Base-by-base conservation (phyloP, 768 basidiomycete genomes). In the Boletus tylopilopsis region DNA sequence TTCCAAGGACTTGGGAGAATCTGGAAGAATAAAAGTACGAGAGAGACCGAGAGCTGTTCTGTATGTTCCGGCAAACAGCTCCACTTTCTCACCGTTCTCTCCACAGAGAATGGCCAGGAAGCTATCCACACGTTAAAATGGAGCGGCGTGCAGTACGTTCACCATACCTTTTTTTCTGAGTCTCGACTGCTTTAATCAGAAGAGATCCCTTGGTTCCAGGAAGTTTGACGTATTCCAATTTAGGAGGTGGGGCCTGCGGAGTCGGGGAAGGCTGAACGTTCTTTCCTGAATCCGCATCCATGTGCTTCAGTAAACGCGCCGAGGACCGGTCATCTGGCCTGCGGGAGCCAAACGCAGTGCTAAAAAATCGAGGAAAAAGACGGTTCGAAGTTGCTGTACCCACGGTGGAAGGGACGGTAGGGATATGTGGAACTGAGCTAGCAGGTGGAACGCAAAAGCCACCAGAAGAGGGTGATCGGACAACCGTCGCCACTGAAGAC, bases 21-120 rank as follows among this genome's bases (percentile, higher is more conserved):
- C 92, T 0, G 92, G 92, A 32, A 94, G 73, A 54, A 94, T 94
- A 65, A 94, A 94, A 1, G 92, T 94, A 37, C 92, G 80, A n/a
- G 91, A 94, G 29, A 94, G 76, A 0, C 87, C 87, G 13, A 94
- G 79, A 6, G 92, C 90, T n/a, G 89, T 90, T 46, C 87, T 77
- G 57, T 90, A 89, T 11, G 92, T 92, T 23, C 93, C 92, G 34
- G 93, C 92, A 67, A 94, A 95, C 11, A 95, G 73, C 61, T 95
- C 92, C 40, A 95, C 91, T 61, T 94, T 91, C 72, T 94, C 92
- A 15, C 90, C 93, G 55, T 82, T 87, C 29, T 94, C 93, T 18
- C 92, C 92, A 56, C 93, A 94, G 0, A 95, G 78, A 59, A 94
- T 94, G 9, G 93, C 92, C 21, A 95, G 78, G 73, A 94, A 95